phyloP scores from a whole-genome alignment of 78 protist species.

The Isochrysis galbana region DNA sequence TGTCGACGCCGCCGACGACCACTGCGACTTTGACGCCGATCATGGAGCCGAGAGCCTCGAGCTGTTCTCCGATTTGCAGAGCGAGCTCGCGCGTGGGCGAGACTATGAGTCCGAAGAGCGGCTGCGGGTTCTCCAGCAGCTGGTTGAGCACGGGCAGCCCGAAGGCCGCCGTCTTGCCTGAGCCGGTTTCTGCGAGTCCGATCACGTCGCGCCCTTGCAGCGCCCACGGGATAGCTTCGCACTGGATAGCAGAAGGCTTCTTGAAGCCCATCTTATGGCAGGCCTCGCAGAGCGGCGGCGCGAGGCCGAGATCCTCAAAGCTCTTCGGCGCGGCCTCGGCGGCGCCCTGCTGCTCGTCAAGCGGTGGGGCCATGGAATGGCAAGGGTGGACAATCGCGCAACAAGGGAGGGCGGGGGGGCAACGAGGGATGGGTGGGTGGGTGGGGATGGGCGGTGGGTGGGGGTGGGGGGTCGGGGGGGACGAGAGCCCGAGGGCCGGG shows the following conservation, averaged over 20 bases:
- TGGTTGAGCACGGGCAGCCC: conserved; percentile 86
- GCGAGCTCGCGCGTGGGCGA: conserved; percentile 92
- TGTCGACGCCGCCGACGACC: conserved; percentile 80
- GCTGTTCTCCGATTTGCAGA: conserved; percentile 86
- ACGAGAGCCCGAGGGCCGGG: too few species aligned
- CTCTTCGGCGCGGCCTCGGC: conserved; percentile 22
- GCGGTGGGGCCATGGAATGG: too few species aligned
- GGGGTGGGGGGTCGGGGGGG: too few species aligned
- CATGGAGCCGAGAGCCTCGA: conserved; percentile 87
- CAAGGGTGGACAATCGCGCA: too few species aligned
- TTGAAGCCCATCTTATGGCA: conserved; percentile 54
- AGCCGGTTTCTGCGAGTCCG: conserved; percentile 96
- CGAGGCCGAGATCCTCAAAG: conserved; percentile 72
- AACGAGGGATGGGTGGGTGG: too few species aligned
- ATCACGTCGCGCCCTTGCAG: conserved; percentile 81
- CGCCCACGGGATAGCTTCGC: conserved; percentile 81
- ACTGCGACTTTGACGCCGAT: conserved; percentile 77
- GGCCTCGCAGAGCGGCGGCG: conserved; percentile 65
- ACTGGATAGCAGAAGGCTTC: conserved; percentile 80
- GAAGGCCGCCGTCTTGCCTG: conserved; percentile 97
- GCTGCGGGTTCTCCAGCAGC: conserved; percentile 59
- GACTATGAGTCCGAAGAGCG: conserved; percentile 30
- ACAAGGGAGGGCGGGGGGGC: too few species aligned
- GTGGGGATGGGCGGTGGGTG: too few species aligned
- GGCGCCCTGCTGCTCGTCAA: too few species aligned